Evolutionary conservation across 352 stramenopile species (phyloP), one percentile per base, ranked within the genome.

Genomic region (Phytophthora cryptogea): DNA sequence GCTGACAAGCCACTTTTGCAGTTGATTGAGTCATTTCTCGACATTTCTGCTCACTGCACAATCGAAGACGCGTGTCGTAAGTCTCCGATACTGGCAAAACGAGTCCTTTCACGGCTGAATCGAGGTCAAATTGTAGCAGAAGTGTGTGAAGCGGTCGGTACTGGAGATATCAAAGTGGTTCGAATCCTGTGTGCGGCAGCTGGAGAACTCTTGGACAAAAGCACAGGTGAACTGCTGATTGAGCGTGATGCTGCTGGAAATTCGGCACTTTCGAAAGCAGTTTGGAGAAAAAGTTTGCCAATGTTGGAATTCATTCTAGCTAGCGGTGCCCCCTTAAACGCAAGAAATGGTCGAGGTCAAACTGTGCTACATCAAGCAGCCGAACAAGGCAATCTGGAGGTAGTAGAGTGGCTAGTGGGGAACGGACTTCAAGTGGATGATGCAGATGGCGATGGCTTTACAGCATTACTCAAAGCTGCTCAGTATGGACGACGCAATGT

Each of bases 281-380:
- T 50, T 36, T 50, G 43, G 43, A 10, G 27, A 6, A 28, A 28
- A 8, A 50, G 16, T 8, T 4, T 39, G 0, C 30, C 16, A 52
- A 41, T 52, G 45, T 31, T 41, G 11, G 16, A 52, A 11, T 52
- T 28, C 30, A 16, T 52, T 40, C 7, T 41, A 9, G 13, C n/a
- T 11, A 16, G 31, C 10, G 45, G 45, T 41, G 45, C 14, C n/a
- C 1, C 0, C 9, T 20, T 52, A 23, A 14, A 17, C 16, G 30
- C 10, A 10, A 39, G 45, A 40, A 41, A 52, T 20, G 8, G 4
- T 17, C 7, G 30, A 41, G 45, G 30, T 41, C 45, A 52, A 41
- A 52, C 28, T 31, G 45, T 31, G n/a, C 16, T 52, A 9, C 45
- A 52, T 28, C 28, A 52, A 52, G 45, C 45, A 40, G 45, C 45